Percentiles rank a stretch among this genome's conserved stretches.
Conservation (phyloP, 2,329 filamentous ascomycete genomes). For the Colletotrichum falcatum region DNA sequence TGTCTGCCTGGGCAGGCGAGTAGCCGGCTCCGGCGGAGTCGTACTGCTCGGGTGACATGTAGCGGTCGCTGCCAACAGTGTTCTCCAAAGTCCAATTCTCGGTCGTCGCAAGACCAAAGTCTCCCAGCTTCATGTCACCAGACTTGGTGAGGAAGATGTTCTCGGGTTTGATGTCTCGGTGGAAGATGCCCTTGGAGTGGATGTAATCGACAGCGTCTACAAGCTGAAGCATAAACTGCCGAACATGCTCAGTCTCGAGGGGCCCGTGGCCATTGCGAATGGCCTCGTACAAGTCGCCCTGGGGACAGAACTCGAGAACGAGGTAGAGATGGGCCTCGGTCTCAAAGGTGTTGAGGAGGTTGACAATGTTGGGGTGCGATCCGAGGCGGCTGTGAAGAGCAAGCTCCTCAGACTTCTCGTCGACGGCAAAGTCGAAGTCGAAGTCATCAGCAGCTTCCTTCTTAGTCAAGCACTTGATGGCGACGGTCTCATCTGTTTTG, state of each 20-base stretch:
- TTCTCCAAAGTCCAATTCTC: conserved; percentile 92
- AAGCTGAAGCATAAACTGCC: conserved; percentile 96
- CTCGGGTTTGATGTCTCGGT: conserved; percentile 99
- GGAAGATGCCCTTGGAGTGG: conserved; percentile 91
- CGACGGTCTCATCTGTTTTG: conserved; percentile 81
- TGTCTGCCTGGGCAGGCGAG: conserved; percentile 90
- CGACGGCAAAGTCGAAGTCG: conserved; percentile 75
- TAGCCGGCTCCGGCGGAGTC: conserved; percentile 90
- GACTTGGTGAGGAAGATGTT: conserved; percentile 94
- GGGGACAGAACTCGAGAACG: conserved; percentile 94
- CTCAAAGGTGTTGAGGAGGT: conserved; percentile 90
- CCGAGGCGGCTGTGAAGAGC: conserved; percentile 84
- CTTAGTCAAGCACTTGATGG: conserved; percentile 97
- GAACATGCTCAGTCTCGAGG: conserved; percentile 94
- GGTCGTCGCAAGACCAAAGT: conserved; percentile 92
- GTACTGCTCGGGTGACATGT: conserved; percentile 99
- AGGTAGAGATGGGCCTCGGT: conserved; percentile 90
- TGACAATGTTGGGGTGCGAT: conserved; percentile 91
- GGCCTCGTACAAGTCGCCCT: conserved; percentile 96
- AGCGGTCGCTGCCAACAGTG: conserved; percentile 95
- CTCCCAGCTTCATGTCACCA: conserved; percentile 94
- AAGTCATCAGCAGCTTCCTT: conserved; percentile 70
- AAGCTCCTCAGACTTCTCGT: conserved; percentile 86
- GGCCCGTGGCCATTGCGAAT: conserved; percentile 91
- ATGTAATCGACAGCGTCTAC: conserved; percentile 91